Evolutionary conservation across 305 asterid genomes (phyloP).

Genomic region (Plantago rigida): DNA sequence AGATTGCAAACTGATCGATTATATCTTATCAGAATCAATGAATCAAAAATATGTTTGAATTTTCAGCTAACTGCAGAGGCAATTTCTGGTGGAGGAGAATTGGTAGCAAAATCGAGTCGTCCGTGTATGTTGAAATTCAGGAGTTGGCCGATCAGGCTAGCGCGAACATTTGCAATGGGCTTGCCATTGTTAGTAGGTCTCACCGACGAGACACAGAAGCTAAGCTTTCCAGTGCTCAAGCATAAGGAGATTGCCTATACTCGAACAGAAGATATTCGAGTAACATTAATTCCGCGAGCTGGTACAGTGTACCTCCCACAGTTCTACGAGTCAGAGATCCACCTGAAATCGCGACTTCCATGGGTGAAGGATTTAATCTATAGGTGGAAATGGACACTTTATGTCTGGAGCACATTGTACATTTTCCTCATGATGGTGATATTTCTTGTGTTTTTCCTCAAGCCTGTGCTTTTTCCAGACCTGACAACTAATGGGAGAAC

Average conservation of each 20-base stretch:
- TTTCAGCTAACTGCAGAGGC: conserved; percentile 52
- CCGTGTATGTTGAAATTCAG: conserved; percentile 62
- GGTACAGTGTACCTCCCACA: conserved; percentile 58
- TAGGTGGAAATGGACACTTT: conserved; percentile 63
- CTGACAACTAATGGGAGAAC: conserved; percentile 6
- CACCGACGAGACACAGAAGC: conserved; percentile 47
- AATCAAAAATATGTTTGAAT: not conserved
- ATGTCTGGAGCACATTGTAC: conserved; percentile 57
- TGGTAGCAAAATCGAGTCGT: conserved; percentile 46
- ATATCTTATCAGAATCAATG: too few species aligned
- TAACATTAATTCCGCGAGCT: conserved; percentile 52
- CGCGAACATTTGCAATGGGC: conserved; percentile 44
- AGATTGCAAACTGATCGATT: too few species aligned
- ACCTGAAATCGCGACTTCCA: conserved; percentile 45
- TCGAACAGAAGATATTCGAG: conserved; percentile 41
- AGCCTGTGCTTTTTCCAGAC: conserved; percentile 42
- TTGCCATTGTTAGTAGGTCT: conserved; percentile 59
- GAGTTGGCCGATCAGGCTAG: conserved; percentile 60
- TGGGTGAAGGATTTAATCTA: conserved; percentile 47
- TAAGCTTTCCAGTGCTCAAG: conserved; percentile 40
- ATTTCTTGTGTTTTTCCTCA: conserved; percentile 36
- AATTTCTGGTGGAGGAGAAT: conserved; percentile 35
- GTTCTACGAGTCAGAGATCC: conserved; percentile 47
- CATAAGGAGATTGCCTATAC: conserved; percentile 47
- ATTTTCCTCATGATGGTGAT: conserved; percentile 36